Evolutionary conservation across 1,284 basidiomycete genomes (phyloP).

Genomic region (Ustilago loliicola): DNA sequence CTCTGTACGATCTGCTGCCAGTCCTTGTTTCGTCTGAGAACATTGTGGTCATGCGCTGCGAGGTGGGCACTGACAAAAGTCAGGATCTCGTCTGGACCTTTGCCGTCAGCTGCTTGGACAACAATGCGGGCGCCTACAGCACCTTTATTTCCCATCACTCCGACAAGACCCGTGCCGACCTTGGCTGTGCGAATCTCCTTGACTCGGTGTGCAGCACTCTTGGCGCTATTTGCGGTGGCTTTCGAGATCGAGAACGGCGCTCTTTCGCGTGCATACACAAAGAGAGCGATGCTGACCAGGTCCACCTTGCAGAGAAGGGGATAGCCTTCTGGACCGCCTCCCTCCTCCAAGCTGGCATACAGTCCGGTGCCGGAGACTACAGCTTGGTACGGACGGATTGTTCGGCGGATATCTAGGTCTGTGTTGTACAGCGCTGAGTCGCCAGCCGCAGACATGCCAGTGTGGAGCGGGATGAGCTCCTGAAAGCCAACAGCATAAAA

Average conservation of each 20-base stretch:
- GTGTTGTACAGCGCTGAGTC: slow-evolving; percentile 76
- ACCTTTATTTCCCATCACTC: slow-evolving; percentile 91
- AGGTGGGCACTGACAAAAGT: slow-evolving; percentile 95
- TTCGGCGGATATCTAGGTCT: slow-evolving; percentile 74
- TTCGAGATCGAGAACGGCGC: slow-evolving; percentile 71
- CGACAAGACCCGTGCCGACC: slow-evolving; percentile 68
- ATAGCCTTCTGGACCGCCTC: slow-evolving; percentile 67
- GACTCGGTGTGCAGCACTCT: slow-evolving; percentile 73
- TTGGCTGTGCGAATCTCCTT: slow-evolving; percentile 64
- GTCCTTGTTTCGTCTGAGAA: slow-evolving; percentile 81
- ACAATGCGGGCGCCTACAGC: slow-evolving; percentile 90
- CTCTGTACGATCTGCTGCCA: slow-evolving; percentile 83
- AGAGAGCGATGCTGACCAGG: slow-evolving; percentile 66
- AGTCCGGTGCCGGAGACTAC: slow-evolving; percentile 59
- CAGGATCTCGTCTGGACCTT: slow-evolving; percentile 51
- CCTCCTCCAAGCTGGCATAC: slow-evolving; percentile 63
- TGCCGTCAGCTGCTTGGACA: slow-evolving; percentile 71
- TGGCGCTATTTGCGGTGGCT: slow-evolving; percentile 79
- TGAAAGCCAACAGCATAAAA: slow-evolving; percentile 90
- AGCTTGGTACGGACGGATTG: slow-evolving; percentile 68
- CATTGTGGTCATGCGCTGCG: slow-evolving; percentile 82
- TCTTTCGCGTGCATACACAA: slow-evolving; percentile 83
- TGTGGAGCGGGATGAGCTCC: slow-evolving; percentile 82
- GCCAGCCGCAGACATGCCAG: slow-evolving; percentile 70
- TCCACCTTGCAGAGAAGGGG: slow-evolving; percentile 57